phyloP scores from a whole-genome alignment of 1,284 basidiomycete genomes.

The Flammula alnicola region DNA sequence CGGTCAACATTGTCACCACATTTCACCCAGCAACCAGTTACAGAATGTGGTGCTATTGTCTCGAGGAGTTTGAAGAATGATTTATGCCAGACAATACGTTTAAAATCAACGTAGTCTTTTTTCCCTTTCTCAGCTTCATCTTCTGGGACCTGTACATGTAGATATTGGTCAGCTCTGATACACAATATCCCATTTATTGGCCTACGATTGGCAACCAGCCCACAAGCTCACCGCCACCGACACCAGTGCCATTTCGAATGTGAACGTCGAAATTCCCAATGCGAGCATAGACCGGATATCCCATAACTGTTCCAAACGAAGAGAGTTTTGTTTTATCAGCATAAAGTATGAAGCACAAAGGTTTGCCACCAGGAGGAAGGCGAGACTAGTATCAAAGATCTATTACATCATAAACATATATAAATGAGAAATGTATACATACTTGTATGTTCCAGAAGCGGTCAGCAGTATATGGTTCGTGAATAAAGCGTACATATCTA shows the following conservation, averaged over 20 bases:
- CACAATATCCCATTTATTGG: no score
- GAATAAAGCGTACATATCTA: constrained; percentile 32
- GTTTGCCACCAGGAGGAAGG: constrained; percentile 19
- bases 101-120: constrained; percentile 25
- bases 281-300: no score
- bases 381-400: constrained; percentile 16
- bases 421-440: no score
- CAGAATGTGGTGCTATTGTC: constrained; percentile 13
- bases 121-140: constrained; percentile 19
- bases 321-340: constrained; percentile 46
- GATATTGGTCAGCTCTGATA: no score
- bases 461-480: constrained; percentile 40
- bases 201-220: no score
- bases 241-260: no score
- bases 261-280: no score
- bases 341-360: constrained; percentile 33
- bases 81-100: constrained; percentile 34
- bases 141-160: constrained; percentile 1
- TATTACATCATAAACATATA: constrained; percentile 29
- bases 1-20: constrained; percentile 26
- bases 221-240: no score
- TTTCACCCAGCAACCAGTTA: constrained; percentile 21
- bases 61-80: constrained; percentile 28
- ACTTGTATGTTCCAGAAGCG: no score
- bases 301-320: neutral